Conservation (phyloP, 257 asterid species). For the Solanum chaucha region DNA sequence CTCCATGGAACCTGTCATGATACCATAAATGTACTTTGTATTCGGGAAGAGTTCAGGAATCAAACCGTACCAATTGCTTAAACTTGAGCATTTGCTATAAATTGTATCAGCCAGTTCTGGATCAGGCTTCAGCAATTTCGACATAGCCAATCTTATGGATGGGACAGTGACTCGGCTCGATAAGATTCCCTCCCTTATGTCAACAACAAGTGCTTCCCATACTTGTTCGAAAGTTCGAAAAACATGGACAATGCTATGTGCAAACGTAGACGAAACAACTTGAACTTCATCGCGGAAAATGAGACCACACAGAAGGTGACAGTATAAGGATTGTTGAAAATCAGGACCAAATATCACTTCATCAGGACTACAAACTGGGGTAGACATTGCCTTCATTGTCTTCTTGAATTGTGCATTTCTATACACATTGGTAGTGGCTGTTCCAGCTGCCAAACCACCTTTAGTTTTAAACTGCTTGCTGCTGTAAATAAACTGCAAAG, state of each 20-base stretch:
- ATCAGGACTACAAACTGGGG: slow-evolving; percentile 36
- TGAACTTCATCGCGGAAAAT: slow-evolving; percentile 21
- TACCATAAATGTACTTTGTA: slow-evolving; percentile 10
- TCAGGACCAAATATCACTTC: slow-evolving; percentile 43
- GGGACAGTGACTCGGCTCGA: slow-evolving; percentile 5
- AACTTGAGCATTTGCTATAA: slow-evolving; percentile 6
- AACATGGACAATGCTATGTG: not conserved
- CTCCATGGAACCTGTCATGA: not conserved
- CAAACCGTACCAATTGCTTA: slow-evolving; percentile 23
- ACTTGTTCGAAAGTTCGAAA: slow-evolving; percentile 4
- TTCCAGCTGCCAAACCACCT: slow-evolving; percentile 17
- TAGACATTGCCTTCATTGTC: slow-evolving; percentile 11
- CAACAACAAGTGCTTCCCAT: slow-evolving; percentile 18
- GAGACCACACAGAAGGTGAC: slow-evolving; percentile 34
- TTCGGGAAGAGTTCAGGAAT: slow-evolving; percentile 35
- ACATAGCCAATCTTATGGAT: slow-evolving; percentile 13
- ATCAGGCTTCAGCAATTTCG: slow-evolving; percentile 19
- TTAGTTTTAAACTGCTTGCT: not conserved
- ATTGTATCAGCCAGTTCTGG: slow-evolving; percentile 17
- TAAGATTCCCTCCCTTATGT: slow-evolving; percentile 26
- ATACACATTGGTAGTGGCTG: slow-evolving; percentile 83
- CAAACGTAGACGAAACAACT: slow-evolving; percentile 15
- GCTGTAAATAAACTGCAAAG: not conserved
- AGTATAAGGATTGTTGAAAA: not conserved
- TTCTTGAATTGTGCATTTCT: slow-evolving; percentile 55